Evolutionary conservation across 192 early-diverging fungal genomes (phyloP).

Genomic region (Backusella mclennaniae): DNA sequence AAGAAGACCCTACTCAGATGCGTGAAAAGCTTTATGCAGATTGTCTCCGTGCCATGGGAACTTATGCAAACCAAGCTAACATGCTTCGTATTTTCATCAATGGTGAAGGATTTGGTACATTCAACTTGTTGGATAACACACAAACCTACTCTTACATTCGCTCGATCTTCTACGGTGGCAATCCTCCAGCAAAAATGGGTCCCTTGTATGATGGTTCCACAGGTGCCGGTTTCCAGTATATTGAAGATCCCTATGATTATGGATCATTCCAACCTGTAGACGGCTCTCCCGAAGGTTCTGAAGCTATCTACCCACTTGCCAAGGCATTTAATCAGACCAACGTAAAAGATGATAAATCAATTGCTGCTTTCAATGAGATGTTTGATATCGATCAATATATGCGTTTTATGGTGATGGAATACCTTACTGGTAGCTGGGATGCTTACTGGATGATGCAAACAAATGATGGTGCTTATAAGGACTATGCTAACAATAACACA

Average conservation of each 20-base stretch:
- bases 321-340: conserved; percentile 23
- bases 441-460: conserved; percentile 46
- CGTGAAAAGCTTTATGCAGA: conserved; percentile 53
- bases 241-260: conserved; percentile 11
- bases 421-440: conserved; percentile 48
- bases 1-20: conserved; percentile 52
- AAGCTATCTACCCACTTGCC: conserved; percentile 26
- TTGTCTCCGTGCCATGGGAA: conserved; percentile 43
- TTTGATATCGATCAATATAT: conserved; percentile 42
- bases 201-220: conserved; percentile 46
- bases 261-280: conserved; percentile 28
- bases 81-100: conserved; percentile 49
- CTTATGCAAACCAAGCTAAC: conserved; percentile 44
- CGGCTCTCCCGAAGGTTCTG: conserved; percentile 14
- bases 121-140: conserved; percentile 47
- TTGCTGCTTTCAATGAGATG: conserved; percentile 22
- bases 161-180: conserved; percentile 41
- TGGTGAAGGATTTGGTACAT: conserved; percentile 41
- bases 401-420: conserved; percentile 51
- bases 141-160: conserved; percentile 39
- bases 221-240: conserved; percentile 41
- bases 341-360: conserved; percentile 33
- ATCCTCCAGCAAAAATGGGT: conserved; percentile 34
- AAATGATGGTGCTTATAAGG: conserved; percentile 45
- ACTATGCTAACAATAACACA: conserved; percentile 28